Percentiles rank a stretch among this genome's conserved stretches.
Evolutionary conservation across 495 filamentous ascomycete species (phyloP).

Genomic region (Recurvomyces mirabilis): DNA sequence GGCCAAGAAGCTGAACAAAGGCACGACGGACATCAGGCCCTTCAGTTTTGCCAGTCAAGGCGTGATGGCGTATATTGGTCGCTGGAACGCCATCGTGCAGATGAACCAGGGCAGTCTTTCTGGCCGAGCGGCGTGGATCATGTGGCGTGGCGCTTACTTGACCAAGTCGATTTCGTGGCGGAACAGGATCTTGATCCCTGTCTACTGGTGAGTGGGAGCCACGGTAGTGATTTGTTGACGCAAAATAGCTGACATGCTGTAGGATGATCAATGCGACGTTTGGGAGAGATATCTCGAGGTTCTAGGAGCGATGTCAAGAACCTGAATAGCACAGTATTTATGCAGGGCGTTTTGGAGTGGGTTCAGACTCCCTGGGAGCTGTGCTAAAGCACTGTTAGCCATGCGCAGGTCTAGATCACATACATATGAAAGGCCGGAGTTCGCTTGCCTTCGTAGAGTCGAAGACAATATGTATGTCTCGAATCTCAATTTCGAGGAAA

Average conservation of each 20-base stretch:
- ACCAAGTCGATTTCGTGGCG: conserved; percentile 71
- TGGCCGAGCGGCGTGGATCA: conserved; percentile 53
- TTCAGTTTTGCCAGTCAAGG: conserved; percentile 74
- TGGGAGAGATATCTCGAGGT: conserved; percentile 81
- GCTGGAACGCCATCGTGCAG: conserved; percentile 69
- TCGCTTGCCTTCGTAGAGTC: no score
- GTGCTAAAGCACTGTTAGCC: no score
- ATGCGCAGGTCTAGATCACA: no score
- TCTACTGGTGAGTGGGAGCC: conserved; percentile 45
- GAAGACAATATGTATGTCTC: no score
- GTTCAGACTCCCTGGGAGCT: no score
- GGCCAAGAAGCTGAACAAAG: conserved; percentile 57
- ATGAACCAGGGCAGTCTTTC: conserved; percentile 30
- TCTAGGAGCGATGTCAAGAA: no score
- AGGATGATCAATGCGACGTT: conserved; percentile 61
- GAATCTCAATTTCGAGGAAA: no score
- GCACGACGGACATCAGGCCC: conserved; percentile 34
- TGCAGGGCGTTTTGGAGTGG: no score
- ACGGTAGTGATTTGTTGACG: not conserved
- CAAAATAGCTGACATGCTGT: not conserved
- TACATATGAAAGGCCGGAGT: no score
- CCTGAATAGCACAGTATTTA: no score
- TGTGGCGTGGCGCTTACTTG: conserved; percentile 81
- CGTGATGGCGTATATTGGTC: conserved; percentile 77
- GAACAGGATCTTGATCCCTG: conserved; percentile 68